Percentiles rank a stretch among this genome's conserved stretches.
Conservation (phyloP, 1,139 yeast genomes). For the Cylindricascospora bacillispora region DNA sequence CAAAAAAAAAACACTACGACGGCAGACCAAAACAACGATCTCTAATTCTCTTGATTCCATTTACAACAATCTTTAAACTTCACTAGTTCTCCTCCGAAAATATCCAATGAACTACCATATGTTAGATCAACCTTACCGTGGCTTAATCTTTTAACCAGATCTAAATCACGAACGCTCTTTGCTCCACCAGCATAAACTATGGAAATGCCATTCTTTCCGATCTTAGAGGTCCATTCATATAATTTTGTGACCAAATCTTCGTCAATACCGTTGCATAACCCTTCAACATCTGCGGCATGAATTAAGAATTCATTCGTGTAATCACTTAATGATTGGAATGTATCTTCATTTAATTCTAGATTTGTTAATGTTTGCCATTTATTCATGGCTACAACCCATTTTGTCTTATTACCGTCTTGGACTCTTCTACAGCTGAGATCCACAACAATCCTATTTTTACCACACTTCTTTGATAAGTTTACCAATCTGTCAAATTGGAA, state of each 20-base stretch:
- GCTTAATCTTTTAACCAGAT: constrained; percentile 52
- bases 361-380: constrained; percentile 89
- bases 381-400: constrained; percentile 92
- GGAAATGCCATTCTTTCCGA: constrained; percentile 37
- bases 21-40: too few species aligned
- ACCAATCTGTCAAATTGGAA: constrained; percentile 45
- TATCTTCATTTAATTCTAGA: constrained; percentile 39
- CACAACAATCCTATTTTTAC: constrained; percentile 61
- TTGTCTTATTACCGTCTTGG: constrained; percentile 15
- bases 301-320: constrained; percentile 80
- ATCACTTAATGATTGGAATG: constrained; percentile 40
- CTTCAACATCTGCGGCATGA: constrained; percentile 98
- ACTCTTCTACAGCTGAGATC: constrained; percentile 75
- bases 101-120: constrained; percentile 84
- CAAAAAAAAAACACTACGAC: not conserved
- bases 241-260: constrained; percentile 55
- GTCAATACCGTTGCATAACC: constrained; percentile 86
- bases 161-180: constrained; percentile 53
- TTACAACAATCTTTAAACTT: constrained; percentile 56
- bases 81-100: constrained; percentile 81
- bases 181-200: constrained; percentile 98
- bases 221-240: constrained; percentile 55
- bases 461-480: constrained; percentile 17
- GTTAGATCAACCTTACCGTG: constrained; percentile 80
- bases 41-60: constrained; percentile 42